Evolutionary conservation across 2,329 filamentous ascomycete genomes (phyloP), one percentile per base, ranked within the genome.

Genomic region (Cryphonectria naterciae): DNA sequence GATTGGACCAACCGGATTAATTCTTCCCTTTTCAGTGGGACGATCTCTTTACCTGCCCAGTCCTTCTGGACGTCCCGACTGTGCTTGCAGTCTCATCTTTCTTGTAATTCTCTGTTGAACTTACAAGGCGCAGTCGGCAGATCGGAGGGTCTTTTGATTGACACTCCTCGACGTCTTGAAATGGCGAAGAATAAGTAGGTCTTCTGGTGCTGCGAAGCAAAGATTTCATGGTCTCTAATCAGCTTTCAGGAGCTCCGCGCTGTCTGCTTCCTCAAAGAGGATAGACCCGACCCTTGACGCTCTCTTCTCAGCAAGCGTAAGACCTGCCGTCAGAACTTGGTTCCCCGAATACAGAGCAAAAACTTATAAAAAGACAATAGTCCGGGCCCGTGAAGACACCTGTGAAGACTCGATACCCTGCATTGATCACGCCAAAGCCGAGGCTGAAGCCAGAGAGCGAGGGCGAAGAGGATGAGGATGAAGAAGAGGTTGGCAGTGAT

Each of bases 221-320:
- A 3, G 19, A 1, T 28, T 3, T 19, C 32, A 49, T 2, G 37
- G 19, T 62, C 39, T 39, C 70, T 73, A 67, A 73, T 43, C 52
- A 46, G 61, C 52, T 70, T 66, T 32, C 73, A 85, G 83, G 74
- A 81, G 80, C 77, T 76, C 78, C 62, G 75, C 76, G 70, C 75
- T 88, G 72, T 74, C 79, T 67, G 84, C 83, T 73, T 81, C 85
- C 49, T 81, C 83, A 70, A 87, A 87, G 79, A 84, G 85, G 72
- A 84, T 94, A 72, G 92, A 94, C 83, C 91, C 92, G 79, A 83
- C 85, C 69, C 84, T 94, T 75, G 86, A 90, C 77, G 89, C 91
- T 73, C 85, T 94, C 54, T 94, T 94, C 81, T 86, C 90, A 70
- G 84, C 86, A 70, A 94, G 92, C 84, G 92, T 93, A 86, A 83